Conservation (phyloP, 495 filamentous ascomycete species). For the Penicillium subrubescens region DNA sequence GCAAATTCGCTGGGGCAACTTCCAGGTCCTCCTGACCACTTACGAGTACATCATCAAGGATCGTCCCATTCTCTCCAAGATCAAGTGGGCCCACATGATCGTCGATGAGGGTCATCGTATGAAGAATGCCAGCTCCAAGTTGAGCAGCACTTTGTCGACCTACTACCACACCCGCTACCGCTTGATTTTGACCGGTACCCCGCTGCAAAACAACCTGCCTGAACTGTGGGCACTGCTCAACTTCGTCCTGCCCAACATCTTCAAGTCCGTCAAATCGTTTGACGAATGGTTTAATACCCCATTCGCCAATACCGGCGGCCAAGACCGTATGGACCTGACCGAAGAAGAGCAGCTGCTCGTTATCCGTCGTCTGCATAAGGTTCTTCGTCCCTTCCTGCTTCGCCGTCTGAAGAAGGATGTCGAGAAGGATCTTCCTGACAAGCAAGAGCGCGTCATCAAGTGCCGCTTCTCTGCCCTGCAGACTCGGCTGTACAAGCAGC, state of each 20-base stretch:
- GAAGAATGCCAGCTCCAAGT: constrained; percentile 98
- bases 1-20: constrained; percentile 89
- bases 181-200: constrained; percentile 95
- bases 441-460: constrained; percentile 98
- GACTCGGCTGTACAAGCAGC: constrained; percentile 90
- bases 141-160: constrained; percentile 89
- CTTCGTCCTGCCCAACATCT: constrained; percentile 96
- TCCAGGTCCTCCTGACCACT: constrained; percentile 94
- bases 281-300: constrained; percentile 99
- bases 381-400: constrained; percentile 93
- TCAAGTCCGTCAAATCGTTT: constrained; percentile 98
- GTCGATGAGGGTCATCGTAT: constrained; percentile 99
- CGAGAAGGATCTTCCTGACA: constrained; percentile 97
- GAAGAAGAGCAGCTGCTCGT: constrained; percentile 99
- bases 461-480: constrained; percentile 97
- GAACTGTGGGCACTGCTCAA: constrained; percentile 98
- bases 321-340: constrained; percentile 97
- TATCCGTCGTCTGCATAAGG: constrained; percentile 97
- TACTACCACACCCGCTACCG: constrained; percentile 95
- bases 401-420: constrained; percentile 99
- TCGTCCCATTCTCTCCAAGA: constrained; percentile 87
- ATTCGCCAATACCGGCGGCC: constrained; percentile 95
- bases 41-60: constrained; percentile 99
- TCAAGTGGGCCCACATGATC: constrained; percentile 99
- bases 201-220: constrained; percentile 93